These are phyloP conservation scores for Oleoguttula mirabilis DNA, from an alignment of 495 filamentous ascomycete species.

Conservation along the genomic window DNA sequence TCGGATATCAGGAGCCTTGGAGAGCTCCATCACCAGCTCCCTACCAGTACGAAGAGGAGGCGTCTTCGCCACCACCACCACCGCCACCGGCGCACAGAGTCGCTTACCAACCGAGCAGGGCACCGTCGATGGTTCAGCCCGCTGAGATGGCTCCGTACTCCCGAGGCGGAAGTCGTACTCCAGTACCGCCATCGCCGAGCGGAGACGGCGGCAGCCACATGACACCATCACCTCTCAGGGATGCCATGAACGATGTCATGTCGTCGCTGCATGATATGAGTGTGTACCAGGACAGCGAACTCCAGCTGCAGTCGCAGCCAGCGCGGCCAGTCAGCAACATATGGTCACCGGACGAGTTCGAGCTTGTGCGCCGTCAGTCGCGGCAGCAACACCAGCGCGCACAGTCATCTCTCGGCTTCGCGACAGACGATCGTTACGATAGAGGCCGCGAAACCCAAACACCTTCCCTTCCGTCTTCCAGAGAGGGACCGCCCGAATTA, in stretches of 20 bases:
- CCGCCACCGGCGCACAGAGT: conserved; percentile 33
- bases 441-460: not conserved
- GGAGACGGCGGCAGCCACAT: conserved; percentile 48
- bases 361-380: conserved; percentile 36
- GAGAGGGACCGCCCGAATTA: conserved; percentile 53
- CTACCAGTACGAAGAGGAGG: conserved; percentile 15
- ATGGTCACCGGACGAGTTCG: conserved; percentile 87
- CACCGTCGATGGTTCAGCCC: conserved; percentile 26
- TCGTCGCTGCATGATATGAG: conserved; percentile 87
- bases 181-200: conserved; percentile 49
- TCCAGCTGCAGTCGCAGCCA: conserved; percentile 35
- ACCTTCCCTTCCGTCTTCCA: conserved; percentile 24
- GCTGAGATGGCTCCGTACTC: conserved; percentile 9
- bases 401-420: conserved; percentile 19
- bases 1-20: conserved; percentile 20
- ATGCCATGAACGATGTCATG: conserved; percentile 98
- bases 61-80: conserved; percentile 31
- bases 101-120: conserved; percentile 25
- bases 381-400: conserved; percentile 10
- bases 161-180: conserved; percentile 38
- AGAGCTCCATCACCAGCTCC: conserved; percentile 28
- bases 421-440: not conserved
- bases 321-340: conserved; percentile 7
- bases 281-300: conserved; percentile 35
- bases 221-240: conserved; percentile 81